Conservation (phyloP, 75 land plant species). For the Cupressus sempervirens region DNA sequence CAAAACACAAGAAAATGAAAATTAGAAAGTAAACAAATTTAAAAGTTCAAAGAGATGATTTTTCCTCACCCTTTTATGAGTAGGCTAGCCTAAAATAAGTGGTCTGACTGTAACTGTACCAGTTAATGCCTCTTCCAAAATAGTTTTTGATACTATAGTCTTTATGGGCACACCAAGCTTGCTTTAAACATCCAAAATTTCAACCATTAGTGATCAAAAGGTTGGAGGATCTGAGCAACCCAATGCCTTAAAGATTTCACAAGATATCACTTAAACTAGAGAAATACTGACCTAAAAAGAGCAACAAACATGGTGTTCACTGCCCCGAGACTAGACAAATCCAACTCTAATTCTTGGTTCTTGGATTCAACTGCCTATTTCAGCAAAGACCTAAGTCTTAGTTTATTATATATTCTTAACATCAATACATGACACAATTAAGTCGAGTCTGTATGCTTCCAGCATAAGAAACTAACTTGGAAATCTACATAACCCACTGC, state of each 20-base stretch:
- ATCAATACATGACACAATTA: background rate
- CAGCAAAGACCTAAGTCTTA: constrained; percentile 1
- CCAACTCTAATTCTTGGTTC: constrained; percentile 73
- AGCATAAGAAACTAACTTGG: background rate
- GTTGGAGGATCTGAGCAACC: background rate
- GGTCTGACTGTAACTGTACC: constrained; percentile 55
- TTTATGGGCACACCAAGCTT: constrained; percentile 92
- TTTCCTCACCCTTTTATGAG: constrained; percentile 48
- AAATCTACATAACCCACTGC: background rate
- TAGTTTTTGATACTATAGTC: constrained; percentile 68
- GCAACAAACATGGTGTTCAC: constrained; percentile 93
- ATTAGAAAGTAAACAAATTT: background rate
- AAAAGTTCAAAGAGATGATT: constrained; percentile 5
- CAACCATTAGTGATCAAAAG: background rate
- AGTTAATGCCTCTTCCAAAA: constrained; percentile 85
- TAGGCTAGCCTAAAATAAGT: constrained; percentile 51
- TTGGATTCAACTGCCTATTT: constrained; percentile 75
- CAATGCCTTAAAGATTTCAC: constrained; percentile 6
- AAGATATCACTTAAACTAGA: background rate
- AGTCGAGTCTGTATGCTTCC: background rate
- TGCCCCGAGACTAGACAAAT: constrained; percentile 79
- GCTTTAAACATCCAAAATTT: constrained; percentile 2
- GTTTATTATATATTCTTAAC: background rate
- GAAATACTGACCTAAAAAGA: constrained; percentile 59
- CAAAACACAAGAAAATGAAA: background rate